Evolutionary conservation across 164 flowering plant species (phyloP), one percentile per base, ranked within the genome.

Genomic region (Chloranthus sessilifolius): DNA sequence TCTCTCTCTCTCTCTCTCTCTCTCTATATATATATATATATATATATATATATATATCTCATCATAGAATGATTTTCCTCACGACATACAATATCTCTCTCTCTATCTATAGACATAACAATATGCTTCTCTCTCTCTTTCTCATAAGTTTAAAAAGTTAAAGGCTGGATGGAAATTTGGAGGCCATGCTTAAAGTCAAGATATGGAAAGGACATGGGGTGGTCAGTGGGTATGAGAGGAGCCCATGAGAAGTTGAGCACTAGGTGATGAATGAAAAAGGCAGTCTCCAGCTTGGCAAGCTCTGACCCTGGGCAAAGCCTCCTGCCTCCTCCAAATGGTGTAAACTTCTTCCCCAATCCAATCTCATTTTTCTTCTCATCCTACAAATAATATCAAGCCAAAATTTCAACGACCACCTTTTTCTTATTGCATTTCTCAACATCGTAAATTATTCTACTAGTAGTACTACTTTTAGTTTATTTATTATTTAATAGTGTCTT

Each of bases 261-360:
- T 4, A 83, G 62, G 66, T 81, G 83, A 58, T 83, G 91, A 39
- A 83, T 75, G 55, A 83, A 83, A 52, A 77, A 58, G 0, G 85
- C 65, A 21, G 61, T 56, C 53, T 71, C 77, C 7, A 79, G 49
- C 65, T 62, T 73, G 20, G 77, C 91, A 14, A 81, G 67, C 10
- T 72, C 85, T 0, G 63, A 61, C n/a, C 85, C 91, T 1, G 91
- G 91, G 58, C 91, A 83, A 1, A 66, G 62, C 64, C 88, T 28
- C 26, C 55, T 37, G 24, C 88, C 91, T 3, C 91, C 88, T 14
- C 88, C 82, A 57, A 81, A 79, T 2, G 85, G 78, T 44, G 35
- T 67, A 51, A 77, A 66, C 14, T 59, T 31, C 45, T 53, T 53
- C 19, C 25, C 57, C 29, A 20, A 15, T 25, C 39, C 25, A 1